phyloP scores from a whole-genome alignment of 2,329 filamentous ascomycete species.

The Gnomoniopsis sp. region DNA sequence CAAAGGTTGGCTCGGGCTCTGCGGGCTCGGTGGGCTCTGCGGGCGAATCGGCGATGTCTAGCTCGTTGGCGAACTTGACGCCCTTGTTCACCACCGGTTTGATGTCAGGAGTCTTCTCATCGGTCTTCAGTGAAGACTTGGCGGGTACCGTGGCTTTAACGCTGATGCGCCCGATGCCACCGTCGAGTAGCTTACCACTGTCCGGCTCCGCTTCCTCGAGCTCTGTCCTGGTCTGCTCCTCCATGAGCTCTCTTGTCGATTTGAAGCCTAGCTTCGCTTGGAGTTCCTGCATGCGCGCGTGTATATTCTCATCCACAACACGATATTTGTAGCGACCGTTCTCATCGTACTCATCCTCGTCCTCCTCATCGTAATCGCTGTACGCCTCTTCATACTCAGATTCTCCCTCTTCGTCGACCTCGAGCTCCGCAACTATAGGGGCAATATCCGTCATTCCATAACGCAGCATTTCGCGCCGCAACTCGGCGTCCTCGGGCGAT shows the following conservation, averaged over 20 bases:
- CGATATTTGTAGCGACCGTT: constrained; percentile 69
- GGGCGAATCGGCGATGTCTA: constrained; percentile 62
- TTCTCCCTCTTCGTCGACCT: constrained; percentile 61
- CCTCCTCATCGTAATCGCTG: constrained; percentile 43
- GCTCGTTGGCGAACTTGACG: constrained; percentile 72
- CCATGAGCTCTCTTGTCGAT: constrained; percentile 35
- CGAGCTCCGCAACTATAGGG: constrained; percentile 86
- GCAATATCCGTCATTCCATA: constrained; percentile 89
- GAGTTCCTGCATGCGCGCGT: constrained; percentile 78
- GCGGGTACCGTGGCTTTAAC: constrained; percentile 36
- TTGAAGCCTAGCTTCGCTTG: constrained; percentile 70
- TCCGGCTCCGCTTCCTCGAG: constrained; percentile 25
- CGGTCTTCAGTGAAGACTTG: constrained; percentile 27
- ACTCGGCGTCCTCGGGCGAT: constrained; percentile 70
- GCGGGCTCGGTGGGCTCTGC: constrained; percentile 26
- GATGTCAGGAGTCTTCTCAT: constrained; percentile 16
- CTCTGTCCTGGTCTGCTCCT: constrained; percentile 33
- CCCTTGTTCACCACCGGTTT: constrained; percentile 55
- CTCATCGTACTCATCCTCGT: constrained; percentile 68
- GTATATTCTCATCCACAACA: constrained; percentile 71
- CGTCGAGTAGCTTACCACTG: constrained; percentile 27
- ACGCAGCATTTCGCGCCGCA: constrained; percentile 84
- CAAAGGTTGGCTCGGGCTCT: constrained; percentile 20
- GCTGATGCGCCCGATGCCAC: constrained; percentile 55
- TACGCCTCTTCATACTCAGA: constrained; percentile 13